Evolutionary conservation across 495 filamentous ascomycete genomes (phyloP).

Genomic region (Penicillium cosmopolitanum): DNA sequence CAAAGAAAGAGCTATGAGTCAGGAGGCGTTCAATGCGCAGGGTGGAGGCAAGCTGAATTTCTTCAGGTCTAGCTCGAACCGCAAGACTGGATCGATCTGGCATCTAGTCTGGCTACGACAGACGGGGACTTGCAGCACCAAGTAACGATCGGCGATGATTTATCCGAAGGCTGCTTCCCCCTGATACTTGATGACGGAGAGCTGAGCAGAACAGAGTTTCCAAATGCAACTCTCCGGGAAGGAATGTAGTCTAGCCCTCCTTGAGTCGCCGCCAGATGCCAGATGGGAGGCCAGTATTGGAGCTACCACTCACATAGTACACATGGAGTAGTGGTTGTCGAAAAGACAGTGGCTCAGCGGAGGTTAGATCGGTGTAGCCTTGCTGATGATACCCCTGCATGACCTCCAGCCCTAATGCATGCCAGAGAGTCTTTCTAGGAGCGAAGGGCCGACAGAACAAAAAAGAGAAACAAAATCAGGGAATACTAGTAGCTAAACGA

Average conservation of each 20-base stretch:
- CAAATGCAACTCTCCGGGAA: background rate
- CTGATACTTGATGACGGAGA: background rate
- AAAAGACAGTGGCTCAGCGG: background rate
- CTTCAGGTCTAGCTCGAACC: background rate
- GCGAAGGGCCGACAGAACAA: background rate
- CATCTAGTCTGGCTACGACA: background rate
- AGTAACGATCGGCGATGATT: background rate
- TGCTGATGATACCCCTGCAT: conserved; percentile 24
- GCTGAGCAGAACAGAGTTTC: background rate
- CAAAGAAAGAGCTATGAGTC: conserved; percentile 5
- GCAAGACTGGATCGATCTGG: conserved; percentile 6
- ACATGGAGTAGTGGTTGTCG: background rate
- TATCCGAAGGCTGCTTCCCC: background rate
- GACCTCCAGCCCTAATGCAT: conserved; percentile 13
- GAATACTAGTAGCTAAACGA: background rate
- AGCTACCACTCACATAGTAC: background rate
- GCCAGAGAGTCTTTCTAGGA: background rate
- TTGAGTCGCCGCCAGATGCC: background rate
- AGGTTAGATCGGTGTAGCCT: conserved; percentile 19
- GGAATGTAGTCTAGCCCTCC: background rate
- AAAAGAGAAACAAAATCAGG: background rate
- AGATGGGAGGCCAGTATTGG: background rate
- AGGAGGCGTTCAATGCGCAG: conserved; percentile 1
- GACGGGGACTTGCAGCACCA: background rate
- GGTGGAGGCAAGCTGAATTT: background rate